Conservation (phyloP, 176 grass and related monocot species). For the Phoenix roebelenii region DNA sequence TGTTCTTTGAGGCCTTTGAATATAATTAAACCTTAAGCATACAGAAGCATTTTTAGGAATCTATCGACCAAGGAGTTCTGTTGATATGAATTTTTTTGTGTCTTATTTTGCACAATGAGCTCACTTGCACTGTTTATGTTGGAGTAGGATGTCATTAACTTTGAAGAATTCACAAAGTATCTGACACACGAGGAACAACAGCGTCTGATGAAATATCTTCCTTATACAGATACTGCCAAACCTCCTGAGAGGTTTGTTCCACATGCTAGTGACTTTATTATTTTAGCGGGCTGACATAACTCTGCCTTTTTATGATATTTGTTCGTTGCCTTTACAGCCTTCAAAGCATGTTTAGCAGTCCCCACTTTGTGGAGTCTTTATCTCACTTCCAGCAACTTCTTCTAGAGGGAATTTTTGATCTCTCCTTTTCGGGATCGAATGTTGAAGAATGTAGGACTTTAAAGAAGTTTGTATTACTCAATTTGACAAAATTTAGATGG, state of each 20-base stretch:
- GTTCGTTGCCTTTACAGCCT: conserved; percentile 23
- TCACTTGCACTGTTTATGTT: conserved; percentile 1
- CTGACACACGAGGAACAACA: conserved; percentile 26
- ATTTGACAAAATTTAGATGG: conserved; percentile 26
- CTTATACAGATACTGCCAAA: conserved; percentile 29
- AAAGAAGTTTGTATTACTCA: conserved; percentile 27
- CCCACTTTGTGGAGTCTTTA: conserved; percentile 27
- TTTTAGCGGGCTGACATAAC: neutral
- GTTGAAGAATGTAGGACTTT: conserved; percentile 27
- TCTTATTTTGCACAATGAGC: no score
- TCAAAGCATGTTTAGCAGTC: conserved; percentile 27
- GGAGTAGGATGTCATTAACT: conserved; percentile 34
- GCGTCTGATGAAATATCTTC: conserved; percentile 32
- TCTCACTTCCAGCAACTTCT: conserved; percentile 29
- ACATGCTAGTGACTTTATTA: conserved; percentile 2
- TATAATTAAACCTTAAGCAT: neutral
- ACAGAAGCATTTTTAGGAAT: neutral
- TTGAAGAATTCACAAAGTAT: conserved; percentile 29
- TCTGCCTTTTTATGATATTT: neutral
- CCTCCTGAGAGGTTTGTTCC: conserved; percentile 32
- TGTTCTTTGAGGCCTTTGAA: neutral
- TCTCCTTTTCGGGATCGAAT: conserved; percentile 21
- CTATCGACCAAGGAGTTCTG: neutral
- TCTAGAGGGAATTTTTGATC: conserved; percentile 28
- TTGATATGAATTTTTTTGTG: neutral